A percentile compares a stretch with the other conserved stretches of the same genome.
Evolutionary conservation across 345 rosid species (phyloP).

Genomic region (Viola odorata): DNA sequence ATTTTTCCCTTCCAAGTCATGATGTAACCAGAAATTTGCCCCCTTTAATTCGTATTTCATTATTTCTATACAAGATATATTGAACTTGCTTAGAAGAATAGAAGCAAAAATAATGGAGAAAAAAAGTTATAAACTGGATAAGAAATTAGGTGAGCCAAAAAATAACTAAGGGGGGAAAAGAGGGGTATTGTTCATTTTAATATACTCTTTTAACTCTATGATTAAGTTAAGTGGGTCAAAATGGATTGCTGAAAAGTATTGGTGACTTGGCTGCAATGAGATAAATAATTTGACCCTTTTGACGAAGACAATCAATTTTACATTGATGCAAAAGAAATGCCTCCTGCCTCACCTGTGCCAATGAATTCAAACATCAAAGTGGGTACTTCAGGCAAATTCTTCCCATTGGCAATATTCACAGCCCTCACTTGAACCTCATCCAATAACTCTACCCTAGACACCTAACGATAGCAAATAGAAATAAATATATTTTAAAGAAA

Average conservation of each 20-base stretch:
- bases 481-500: neutral
- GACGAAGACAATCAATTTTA: too few species aligned
- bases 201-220: too few species aligned
- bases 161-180: too few species aligned
- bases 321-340: neutral
- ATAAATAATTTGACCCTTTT: too few species aligned
- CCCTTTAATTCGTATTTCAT: too few species aligned
- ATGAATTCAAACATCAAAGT: constrained; percentile 91
- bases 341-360: constrained; percentile 61
- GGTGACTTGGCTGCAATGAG: too few species aligned
- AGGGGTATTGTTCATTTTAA: too few species aligned
- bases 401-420: constrained; percentile 79
- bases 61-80: too few species aligned
- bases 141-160: neutral
- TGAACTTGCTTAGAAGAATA: neutral
- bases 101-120: neutral
- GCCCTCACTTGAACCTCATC: constrained; percentile 89
- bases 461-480: constrained; percentile 36
- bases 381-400: constrained; percentile 69
- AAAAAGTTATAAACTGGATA: neutral
- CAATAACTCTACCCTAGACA: constrained; percentile 80
- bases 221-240: too few species aligned
- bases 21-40: too few species aligned
- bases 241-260: too few species aligned
- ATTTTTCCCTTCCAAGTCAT: too few species aligned